Percentiles rank a stretch among this genome's conserved stretches.
Evolutionary conservation across 257 asterid species (phyloP).

Genomic region (Gentiana straminea): DNA sequence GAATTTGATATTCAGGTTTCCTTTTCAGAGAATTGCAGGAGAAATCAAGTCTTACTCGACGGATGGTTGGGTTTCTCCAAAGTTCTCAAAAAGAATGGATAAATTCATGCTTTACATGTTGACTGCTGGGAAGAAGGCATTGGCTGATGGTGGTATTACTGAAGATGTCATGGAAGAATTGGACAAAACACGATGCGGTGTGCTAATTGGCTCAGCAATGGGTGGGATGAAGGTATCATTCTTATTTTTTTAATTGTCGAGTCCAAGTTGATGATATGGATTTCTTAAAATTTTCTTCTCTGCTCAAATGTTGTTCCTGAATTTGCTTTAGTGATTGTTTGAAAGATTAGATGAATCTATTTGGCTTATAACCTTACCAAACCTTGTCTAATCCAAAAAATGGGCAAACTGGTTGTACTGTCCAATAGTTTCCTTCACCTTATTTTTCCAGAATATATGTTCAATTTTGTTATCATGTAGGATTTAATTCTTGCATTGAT

Average conservation of each 20-base stretch:
- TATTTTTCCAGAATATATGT: no score
- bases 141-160: conserved; percentile 35
- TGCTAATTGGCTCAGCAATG: conserved; percentile 39
- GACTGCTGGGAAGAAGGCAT: conserved; percentile 40
- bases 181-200: conserved; percentile 33
- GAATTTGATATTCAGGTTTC: conserved; percentile 1
- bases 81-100: conserved; percentile 32
- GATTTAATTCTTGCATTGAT: no score
- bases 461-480: no score
- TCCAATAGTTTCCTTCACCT: no score
- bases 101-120: conserved; percentile 35
- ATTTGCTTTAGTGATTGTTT: no score
- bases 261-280: no score
- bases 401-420: no score
- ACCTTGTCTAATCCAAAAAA: no score
- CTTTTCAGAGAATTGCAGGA: conserved; percentile 37
- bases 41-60: conserved; percentile 35
- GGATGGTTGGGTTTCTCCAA: conserved; percentile 34
- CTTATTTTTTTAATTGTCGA: background rate
- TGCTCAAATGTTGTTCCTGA: no score
- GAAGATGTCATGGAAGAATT: conserved; percentile 23
- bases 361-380: no score
- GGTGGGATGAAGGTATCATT: conserved; percentile 36
- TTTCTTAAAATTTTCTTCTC: no score
- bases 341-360: no score